These are phyloP conservation scores for Hypoxylon sp. DNA, from an alignment of 2,329 filamentous ascomycete species.

Conservation along the genomic window DNA sequence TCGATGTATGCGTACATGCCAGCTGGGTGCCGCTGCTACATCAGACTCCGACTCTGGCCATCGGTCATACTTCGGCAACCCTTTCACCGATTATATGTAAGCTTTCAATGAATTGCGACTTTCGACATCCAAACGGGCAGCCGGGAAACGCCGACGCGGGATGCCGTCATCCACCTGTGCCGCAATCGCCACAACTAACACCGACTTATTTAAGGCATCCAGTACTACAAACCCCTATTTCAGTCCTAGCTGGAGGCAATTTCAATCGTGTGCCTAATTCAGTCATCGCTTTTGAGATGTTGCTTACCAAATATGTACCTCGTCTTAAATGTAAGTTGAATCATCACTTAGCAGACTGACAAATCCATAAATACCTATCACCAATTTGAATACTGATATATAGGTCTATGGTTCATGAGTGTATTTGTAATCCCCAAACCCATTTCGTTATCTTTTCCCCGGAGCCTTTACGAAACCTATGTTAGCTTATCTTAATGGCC, in stretches of 20 bases:
- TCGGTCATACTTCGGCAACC: conserved; percentile 23
- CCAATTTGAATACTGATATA: neutral
- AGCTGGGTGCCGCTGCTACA: conserved; percentile 17
- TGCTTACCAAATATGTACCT: neutral
- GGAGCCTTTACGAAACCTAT: neutral
- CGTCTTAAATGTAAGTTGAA: neutral
- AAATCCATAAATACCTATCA: conserved; percentile 1
- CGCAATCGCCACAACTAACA: conserved; percentile 1
- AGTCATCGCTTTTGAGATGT: neutral
- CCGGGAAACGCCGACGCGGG: neutral
- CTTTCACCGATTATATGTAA: conserved; percentile 2
- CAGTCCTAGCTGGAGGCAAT: neutral
- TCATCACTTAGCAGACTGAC: neutral
- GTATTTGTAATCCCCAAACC: conserved; percentile 5
- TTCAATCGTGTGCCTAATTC: neutral
- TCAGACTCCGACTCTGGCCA: neutral
- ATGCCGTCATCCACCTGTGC: neutral
- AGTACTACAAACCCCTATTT: neutral
- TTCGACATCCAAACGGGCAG: neutral
- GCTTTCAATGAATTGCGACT: neutral
- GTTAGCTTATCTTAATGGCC: neutral
- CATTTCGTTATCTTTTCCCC: neutral
- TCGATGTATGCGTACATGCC: neutral
- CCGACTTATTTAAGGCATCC: neutral
- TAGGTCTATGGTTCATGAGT: neutral